phyloP scores from a whole-genome alignment of 306 rosid genomes.

The Ceratonia siliqua region DNA sequence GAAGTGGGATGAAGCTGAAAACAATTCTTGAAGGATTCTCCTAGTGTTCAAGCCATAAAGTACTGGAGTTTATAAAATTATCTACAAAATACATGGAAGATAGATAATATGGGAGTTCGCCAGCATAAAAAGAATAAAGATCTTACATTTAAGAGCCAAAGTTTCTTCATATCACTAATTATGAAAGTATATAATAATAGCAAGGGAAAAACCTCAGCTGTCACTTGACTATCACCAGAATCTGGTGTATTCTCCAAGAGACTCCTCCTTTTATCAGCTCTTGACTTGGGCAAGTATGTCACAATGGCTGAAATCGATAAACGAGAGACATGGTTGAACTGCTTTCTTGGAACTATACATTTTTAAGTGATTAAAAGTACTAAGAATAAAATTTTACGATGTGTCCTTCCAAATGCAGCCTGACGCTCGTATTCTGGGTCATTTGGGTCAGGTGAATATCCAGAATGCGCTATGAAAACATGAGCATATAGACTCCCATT shows the following conservation, averaged over 20 bases:
- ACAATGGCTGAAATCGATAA: conserved; percentile 72
- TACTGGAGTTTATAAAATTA: neutral
- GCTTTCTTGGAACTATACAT: neutral
- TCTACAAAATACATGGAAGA: neutral
- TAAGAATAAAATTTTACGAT: conserved; percentile 51
- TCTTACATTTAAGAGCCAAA: conserved; percentile 2
- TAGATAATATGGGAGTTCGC: conserved; percentile 19
- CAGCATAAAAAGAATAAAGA: neutral
- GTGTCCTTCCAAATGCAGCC: conserved; percentile 73
- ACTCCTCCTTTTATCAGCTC: conserved; percentile 67
- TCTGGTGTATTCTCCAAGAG: conserved; percentile 64
- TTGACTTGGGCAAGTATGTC: conserved; percentile 74
- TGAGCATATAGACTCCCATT: conserved; percentile 84
- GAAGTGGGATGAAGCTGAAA: conserved; percentile 10
- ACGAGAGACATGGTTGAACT: conserved; percentile 25
- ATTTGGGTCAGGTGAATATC: conserved; percentile 81
- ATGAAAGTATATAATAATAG: conserved; percentile 15
- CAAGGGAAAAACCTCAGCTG: conserved; percentile 54
- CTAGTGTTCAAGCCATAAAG: neutral
- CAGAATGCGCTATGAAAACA: conserved; percentile 88
- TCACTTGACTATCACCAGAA: conserved; percentile 50
- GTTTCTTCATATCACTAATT: neutral
- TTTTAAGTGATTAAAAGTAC: neutral
- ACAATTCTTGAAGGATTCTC: neutral
- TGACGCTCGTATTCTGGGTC: conserved; percentile 87